Evolutionary conservation across 192 early-diverging fungal genomes (phyloP).

Genomic region (Diversispora epigaea): DNA sequence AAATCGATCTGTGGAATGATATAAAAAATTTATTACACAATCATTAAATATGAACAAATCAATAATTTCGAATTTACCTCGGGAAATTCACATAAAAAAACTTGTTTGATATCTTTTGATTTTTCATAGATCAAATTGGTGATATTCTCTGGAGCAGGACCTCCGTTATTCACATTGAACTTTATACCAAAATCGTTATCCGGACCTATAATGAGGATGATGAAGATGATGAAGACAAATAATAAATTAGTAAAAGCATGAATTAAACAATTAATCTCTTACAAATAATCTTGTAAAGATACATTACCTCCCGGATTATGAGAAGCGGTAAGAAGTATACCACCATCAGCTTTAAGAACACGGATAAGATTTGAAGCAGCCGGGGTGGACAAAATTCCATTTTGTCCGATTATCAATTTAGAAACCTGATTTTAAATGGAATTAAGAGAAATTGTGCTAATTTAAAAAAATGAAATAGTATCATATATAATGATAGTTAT

Average conservation of each 20-base stretch:
- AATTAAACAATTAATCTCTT: neutral
- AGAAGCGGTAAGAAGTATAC: constrained; percentile 96
- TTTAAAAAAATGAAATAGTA: neutral
- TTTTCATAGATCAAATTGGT: constrained; percentile 90
- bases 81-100: constrained; percentile 60
- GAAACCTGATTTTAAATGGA: constrained; percentile 49
- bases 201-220: constrained; percentile 54
- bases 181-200: constrained; percentile 99
- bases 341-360: constrained; percentile 84
- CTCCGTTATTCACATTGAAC: constrained; percentile 96
- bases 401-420: constrained; percentile 86
- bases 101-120: constrained; percentile 70
- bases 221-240: neutral
- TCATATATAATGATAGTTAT: no score
- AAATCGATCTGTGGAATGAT: constrained; percentile 64
- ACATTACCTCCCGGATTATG: constrained; percentile 90
- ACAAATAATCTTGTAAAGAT: no score
- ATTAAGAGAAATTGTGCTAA: neutral
- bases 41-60: neutral
- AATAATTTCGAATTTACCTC: constrained; percentile 45
- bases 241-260: no score
- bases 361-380: constrained; percentile 93
- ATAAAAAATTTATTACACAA: neutral
- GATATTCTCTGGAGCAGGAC: constrained; percentile 93
- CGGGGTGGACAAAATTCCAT: constrained; percentile 94